Conservation (phyloP, 1,284 basidiomycete species). For the Fomitiporia mediterranea region DNA sequence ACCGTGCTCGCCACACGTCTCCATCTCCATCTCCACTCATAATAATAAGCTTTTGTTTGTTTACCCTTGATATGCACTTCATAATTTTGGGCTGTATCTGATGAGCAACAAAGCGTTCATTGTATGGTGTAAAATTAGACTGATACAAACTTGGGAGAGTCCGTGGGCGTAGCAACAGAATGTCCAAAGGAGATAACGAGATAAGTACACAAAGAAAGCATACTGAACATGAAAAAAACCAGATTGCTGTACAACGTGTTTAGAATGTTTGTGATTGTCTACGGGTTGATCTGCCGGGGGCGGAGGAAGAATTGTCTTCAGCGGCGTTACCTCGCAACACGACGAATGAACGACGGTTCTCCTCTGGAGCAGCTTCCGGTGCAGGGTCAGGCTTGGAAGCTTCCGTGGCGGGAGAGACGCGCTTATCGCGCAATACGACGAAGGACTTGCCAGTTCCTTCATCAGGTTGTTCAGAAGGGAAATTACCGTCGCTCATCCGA, state of each 20-base stretch:
- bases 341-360: conserved; percentile 32
- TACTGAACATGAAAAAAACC: background rate
- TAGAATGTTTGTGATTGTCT: conserved; percentile 16
- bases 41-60: background rate
- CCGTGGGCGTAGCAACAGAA: conserved; percentile 5
- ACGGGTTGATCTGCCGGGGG: conserved; percentile 1
- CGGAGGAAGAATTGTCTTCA: conserved; percentile 23
- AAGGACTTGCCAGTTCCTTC: conserved; percentile 50
- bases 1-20: background rate
- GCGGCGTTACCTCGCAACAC: conserved; percentile 30
- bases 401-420: conserved; percentile 23
- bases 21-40: background rate
- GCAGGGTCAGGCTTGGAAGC: conserved; percentile 1
- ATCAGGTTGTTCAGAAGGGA: conserved; percentile 34
- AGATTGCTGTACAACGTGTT: background rate
- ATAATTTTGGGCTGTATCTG: background rate
- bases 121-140: background rate
- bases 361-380: conserved; percentile 17
- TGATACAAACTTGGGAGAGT: conserved; percentile 11
- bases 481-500: conserved; percentile 52
- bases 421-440: conserved; percentile 58
- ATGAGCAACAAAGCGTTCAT: background rate
- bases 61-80: background rate
- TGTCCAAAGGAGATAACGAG: background rate
- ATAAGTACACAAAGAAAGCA: background rate